Conservation (phyloP, 192 early-diverging fungal genomes). For the Gonapodya prolifera region DNA sequence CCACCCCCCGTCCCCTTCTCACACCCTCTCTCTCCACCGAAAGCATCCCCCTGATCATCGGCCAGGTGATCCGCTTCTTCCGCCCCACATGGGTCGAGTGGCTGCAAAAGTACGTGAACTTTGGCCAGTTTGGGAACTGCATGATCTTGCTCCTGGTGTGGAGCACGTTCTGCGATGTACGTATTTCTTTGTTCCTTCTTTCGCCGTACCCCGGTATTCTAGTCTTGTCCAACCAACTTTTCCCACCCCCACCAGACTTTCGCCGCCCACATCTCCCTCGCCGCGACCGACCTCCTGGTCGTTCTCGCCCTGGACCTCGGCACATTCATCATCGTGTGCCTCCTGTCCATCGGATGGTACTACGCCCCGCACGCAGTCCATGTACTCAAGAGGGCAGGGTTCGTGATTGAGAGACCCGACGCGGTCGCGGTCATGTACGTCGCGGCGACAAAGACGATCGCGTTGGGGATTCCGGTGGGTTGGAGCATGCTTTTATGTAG, state of each 20-base stretch:
- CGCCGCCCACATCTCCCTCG: constrained; percentile 31
- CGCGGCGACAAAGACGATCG: constrained; percentile 61
- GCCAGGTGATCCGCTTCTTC: constrained; percentile 33
- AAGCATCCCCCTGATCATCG: constrained; percentile 37
- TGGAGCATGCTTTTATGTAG: not conserved
- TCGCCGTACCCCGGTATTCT: no score
- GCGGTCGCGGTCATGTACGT: constrained; percentile 56
- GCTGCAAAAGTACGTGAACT: constrained; percentile 31
- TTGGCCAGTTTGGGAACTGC: constrained; percentile 38
- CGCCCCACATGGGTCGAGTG: constrained; percentile 24
- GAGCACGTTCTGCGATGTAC: constrained; percentile 52
- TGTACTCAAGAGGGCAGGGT: constrained; percentile 19
- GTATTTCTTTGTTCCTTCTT: no score
- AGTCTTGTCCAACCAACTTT: no score
- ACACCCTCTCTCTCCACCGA: no score
- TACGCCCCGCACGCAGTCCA: not conserved
- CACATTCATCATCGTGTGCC: constrained; percentile 36
- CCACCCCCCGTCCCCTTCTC: no score
- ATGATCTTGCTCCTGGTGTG: constrained; percentile 53
- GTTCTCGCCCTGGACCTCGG: constrained; percentile 34
- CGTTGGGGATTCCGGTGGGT: constrained; percentile 47
- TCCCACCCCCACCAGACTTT: constrained; percentile 31
- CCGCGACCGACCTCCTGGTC: constrained; percentile 32
- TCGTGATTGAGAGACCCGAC: constrained; percentile 33
- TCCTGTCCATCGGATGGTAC: constrained; percentile 20